These are phyloP conservation scores for Fusarium beomiforme DNA, from an alignment of 2,329 filamentous ascomycete species.

Conservation along the genomic window DNA sequence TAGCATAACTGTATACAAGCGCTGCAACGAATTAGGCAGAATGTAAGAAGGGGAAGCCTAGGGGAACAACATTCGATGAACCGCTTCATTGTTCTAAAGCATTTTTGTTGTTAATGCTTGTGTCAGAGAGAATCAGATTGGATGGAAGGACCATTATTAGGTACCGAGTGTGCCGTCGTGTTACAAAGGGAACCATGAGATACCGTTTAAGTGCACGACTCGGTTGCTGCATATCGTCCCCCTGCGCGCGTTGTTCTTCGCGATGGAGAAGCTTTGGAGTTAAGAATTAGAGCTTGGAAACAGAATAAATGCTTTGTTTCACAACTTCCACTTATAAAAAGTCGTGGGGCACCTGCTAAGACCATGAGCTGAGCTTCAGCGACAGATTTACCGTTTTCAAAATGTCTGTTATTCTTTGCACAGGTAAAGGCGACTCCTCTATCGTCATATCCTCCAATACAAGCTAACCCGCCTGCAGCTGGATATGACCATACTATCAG, in stretches of 20 bases:
- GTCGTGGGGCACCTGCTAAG: constrained; percentile 29
- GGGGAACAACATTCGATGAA: no score
- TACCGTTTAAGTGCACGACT: constrained; percentile 20
- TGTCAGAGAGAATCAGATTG: neutral
- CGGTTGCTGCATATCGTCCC: constrained; percentile 23
- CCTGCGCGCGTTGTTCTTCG: constrained; percentile 7
- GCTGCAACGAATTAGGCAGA: neutral
- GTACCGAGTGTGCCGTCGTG: neutral
- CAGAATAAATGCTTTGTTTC: constrained; percentile 4
- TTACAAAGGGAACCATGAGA: neutral
- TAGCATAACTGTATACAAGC: neutral
- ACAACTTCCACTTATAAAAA: constrained; percentile 13
- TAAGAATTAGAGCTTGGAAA: constrained; percentile 33
- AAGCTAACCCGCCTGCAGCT: constrained; percentile 52
- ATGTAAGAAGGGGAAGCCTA: neutral
- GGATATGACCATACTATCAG: constrained; percentile 72
- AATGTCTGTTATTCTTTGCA: constrained; percentile 72
- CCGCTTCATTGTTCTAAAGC: neutral
- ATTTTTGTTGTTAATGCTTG: neutral
- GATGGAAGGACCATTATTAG: neutral
- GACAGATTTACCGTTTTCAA: constrained; percentile 28
- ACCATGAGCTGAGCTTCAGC: constrained; percentile 40
- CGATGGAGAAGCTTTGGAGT: constrained; percentile 15
- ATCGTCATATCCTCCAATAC: neutral
- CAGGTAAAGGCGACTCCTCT: constrained; percentile 56